Conservation (phyloP, 2,329 filamentous ascomycete genomes). For the Anisogramma anomala region DNA sequence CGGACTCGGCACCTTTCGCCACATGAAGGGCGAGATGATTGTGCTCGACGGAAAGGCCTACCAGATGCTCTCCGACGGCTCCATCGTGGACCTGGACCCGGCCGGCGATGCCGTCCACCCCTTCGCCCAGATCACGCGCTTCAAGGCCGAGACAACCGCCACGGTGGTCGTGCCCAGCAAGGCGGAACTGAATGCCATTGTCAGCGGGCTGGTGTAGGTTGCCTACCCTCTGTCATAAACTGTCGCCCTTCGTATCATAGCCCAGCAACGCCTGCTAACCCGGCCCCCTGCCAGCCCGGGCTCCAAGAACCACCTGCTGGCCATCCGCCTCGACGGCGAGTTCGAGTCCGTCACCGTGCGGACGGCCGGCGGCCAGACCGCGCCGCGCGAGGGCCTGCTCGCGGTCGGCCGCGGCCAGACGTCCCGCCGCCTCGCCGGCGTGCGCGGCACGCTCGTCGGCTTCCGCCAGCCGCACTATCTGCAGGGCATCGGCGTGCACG, state of each 20-base stretch:
- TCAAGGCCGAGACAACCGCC: slow-evolving; percentile 17
- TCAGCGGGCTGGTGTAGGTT: slow-evolving; percentile 16
- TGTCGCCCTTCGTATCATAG: accelerated
- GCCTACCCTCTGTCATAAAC: background rate
- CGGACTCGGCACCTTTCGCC: slow-evolving; percentile 25
- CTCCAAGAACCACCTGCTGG: slow-evolving; percentile 21
- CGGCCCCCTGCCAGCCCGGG: too few relatives aligned
- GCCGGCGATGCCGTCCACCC: slow-evolving; percentile 20
- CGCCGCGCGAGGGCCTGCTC: slow-evolving; percentile 19
- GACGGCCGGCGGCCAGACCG: slow-evolving; percentile 22
- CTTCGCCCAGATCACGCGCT: slow-evolving; percentile 24
- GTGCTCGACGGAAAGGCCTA: slow-evolving; percentile 22
- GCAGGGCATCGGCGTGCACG: slow-evolving; percentile 24
- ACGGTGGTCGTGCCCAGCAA: slow-evolving; percentile 19
- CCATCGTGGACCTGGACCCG: slow-evolving; percentile 18
- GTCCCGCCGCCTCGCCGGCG: slow-evolving; percentile 18
- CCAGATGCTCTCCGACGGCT: slow-evolving; percentile 26
- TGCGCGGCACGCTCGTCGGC: slow-evolving; percentile 21
- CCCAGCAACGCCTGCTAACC: background rate
- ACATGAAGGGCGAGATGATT: slow-evolving; percentile 27
- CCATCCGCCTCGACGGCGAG: slow-evolving; percentile 21
- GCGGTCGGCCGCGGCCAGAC: slow-evolving; percentile 21
- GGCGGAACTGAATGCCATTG: slow-evolving; percentile 16
- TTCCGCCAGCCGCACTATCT: slow-evolving; percentile 23
- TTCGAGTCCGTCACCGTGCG: slow-evolving; percentile 21